These are phyloP conservation scores for Pseudopyrenochaeta lycopersici DNA, from an alignment of 2,329 filamentous ascomycete genomes.

Conservation along the genomic window DNA sequence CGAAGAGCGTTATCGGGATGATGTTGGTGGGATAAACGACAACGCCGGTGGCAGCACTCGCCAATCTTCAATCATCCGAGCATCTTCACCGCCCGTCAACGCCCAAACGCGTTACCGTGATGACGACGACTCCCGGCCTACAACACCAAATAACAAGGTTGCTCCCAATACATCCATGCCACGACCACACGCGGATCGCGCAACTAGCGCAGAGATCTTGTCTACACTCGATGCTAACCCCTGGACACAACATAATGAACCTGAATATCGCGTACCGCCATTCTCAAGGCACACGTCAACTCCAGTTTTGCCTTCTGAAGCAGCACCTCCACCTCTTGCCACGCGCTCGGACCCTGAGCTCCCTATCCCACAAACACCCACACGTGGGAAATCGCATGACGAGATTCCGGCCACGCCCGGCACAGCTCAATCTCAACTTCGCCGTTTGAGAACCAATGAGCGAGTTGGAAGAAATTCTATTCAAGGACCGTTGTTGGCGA, in stretches of 20 bases:
- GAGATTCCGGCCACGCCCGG: conserved; percentile 28
- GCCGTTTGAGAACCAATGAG: conserved; percentile 42
- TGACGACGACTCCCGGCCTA: conserved; percentile 20
- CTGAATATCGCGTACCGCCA: conserved; percentile 9
- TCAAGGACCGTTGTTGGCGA: conserved; percentile 66
- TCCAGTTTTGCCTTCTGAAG: conserved; percentile 41
- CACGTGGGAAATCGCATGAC: conserved; percentile 17
- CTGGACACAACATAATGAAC: conserved; percentile 29
- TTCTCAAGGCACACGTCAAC: conserved; percentile 37
- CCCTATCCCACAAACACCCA: conserved; percentile 14
- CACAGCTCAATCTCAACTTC: conserved; percentile 29
- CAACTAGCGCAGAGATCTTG: conserved; percentile 21
- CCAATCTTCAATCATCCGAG: conserved; percentile 36
- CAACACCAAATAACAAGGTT: conserved; percentile 36
- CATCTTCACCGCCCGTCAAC: conserved; percentile 31
- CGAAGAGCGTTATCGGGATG: conserved; percentile 49
- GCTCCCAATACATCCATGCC: conserved; percentile 23
- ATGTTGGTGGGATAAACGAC: conserved; percentile 21
- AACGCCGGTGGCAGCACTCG: conserved; percentile 17
- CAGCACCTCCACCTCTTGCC: conserved; percentile 19
- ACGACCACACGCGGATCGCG: conserved; percentile 10
- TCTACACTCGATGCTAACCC: conserved; percentile 39
- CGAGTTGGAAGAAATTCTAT: conserved; percentile 59
- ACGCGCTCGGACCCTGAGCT: conserved; percentile 28
- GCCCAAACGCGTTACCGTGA: conserved; percentile 23